Conservation (phyloP, 148 eudicot genomes). For the Silene conica region DNA sequence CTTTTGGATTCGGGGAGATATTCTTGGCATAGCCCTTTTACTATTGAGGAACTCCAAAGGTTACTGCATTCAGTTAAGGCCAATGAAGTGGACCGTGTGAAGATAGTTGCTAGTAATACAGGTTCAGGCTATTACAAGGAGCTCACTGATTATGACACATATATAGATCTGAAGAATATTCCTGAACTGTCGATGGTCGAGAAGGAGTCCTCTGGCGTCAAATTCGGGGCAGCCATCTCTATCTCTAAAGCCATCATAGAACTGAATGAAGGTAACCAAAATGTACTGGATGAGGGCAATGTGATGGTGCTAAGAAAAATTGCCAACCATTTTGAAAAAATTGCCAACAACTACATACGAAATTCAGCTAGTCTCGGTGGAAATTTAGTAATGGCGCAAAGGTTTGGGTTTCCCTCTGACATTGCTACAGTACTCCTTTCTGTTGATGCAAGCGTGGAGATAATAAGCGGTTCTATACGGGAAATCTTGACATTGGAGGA, state of each 20-base stretch:
- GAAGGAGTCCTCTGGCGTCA: slow-evolving; percentile 41
- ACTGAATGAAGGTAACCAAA: slow-evolving; percentile 37
- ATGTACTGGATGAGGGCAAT: slow-evolving; percentile 11
- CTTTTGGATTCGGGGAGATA: slow-evolving; percentile 39
- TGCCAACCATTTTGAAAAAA: slow-evolving; percentile 73
- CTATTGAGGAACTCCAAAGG: slow-evolving; percentile 53
- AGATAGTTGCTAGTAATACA: slow-evolving; percentile 76
- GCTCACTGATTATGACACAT: slow-evolving; percentile 38
- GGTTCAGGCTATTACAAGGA: slow-evolving; percentile 87
- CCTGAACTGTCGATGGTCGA: slow-evolving; percentile 60
- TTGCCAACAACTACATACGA: slow-evolving; percentile 63
- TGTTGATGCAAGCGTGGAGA: slow-evolving; percentile 47
- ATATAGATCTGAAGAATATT: slow-evolving; percentile 65
- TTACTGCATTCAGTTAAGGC: slow-evolving; percentile 31
- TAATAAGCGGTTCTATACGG: slow-evolving; percentile 30
- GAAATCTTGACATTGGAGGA: slow-evolving; percentile 60
- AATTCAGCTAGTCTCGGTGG: slow-evolving; percentile 95
- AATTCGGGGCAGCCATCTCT: slow-evolving; percentile 78
- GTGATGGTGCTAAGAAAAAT: slow-evolving; percentile 40
- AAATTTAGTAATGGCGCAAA: slow-evolving; percentile 89
- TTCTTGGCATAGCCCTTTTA: slow-evolving; percentile 69
- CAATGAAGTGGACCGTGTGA: slow-evolving; percentile 32
- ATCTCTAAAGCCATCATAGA: slow-evolving; percentile 58
- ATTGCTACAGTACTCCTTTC: slow-evolving; percentile 76
- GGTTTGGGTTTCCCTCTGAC: slow-evolving; percentile 77